Base-by-base conservation (phyloP, 805 yeast species). In the Barnettozyma siamensis region DNA sequence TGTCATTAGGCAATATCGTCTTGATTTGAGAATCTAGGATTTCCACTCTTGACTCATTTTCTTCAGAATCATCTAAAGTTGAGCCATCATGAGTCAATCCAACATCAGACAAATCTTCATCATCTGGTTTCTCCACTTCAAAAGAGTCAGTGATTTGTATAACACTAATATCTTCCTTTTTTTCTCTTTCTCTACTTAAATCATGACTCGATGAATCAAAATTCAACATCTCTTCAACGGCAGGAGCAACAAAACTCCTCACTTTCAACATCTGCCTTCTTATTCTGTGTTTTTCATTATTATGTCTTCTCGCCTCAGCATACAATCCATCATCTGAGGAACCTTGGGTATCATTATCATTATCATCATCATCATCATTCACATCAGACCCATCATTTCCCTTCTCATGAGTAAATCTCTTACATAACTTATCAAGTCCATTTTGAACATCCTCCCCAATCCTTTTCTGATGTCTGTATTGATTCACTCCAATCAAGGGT, bases 281-380 rank as follows among this genome's bases (percentile, higher is more conserved):
- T 17, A 33, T 16, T 35, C 18, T 35, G n/a, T 18, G 6, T 12
- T 27, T 23, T 35, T 35, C 38, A 9, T 35, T 16, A 24, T 24
- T 17, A 11, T 33, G 16, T 23, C 13, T 15, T 17, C 5, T 24
- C 10, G 36, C 36, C 4, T 16, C n/a, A 24, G 16, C 24, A 8
- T 24, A 10, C 15, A 33, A 33, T 10, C 15, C 30, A 15, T 12
- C 21, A 23, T 24, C 30, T 15, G 8, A 9, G 5, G 21, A 33
- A 16, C 16, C 16, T 24, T 33, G 36, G 10, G 20, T 33, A 16
- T 23, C 38, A 13, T 36, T 64, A 15, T 58, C 59, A 3, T 63
- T 69, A 11, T 62, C 66, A 1, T 66, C 66, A 2, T 64, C 66
- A 1, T 28, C 31, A 2, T 24, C 30, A 24, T 2, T 18, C 9